Evolutionary conservation across 805 yeast genomes (phyloP), one percentile per base, ranked within the genome.

Genomic region (Saccharomycopsis amapae): DNA sequence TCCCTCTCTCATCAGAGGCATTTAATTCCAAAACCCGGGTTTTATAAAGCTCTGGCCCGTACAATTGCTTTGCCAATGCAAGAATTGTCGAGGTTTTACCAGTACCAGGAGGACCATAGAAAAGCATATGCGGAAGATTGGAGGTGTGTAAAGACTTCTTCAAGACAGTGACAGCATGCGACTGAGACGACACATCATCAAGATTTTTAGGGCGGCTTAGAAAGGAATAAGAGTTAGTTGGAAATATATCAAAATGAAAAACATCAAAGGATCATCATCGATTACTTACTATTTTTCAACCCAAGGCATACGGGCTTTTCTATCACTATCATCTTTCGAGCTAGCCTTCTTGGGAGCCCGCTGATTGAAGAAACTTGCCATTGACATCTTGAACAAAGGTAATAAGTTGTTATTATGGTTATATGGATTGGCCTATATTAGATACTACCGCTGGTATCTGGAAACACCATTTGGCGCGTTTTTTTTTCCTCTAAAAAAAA

Each of bases 91-190:
- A 85, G 0, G 96, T 86, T 57, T 86, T 86, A 52, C 96, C 96
- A 0, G 95, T 86, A 17, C 96, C 96, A 40, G 96, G 95, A 1
- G 96, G 95, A 0, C 96, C 96, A 59, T 86, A 87, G 65, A 86
- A 86, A 32, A 86, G 64, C 93, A 86, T 82, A 61, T 86, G 96
- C 2, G 97, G 97, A 45, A 86, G 66, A 60, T 90, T 93, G 24
- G 89, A 83, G 10, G 90, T 76, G 47, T 77, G 71, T 17, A 93
- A 62, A 1, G 96, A 84, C 58, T 80, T 79, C 61, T 84, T 82
- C 50, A 93, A 68, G 25, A 93, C 90, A 18, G 74, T 76, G 9
- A 90, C 85, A 0, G 97, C 88, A 55, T 86, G 88, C 41, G 81
- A 90, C 60, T 93, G 99, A 0, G 97, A 85, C 3, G 96, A 72